Percentiles rank a stretch among this genome's conserved stretches.
phyloP scores from a whole-genome alignment of 306 rosid species.

The Heteromeles arbutifolia region DNA sequence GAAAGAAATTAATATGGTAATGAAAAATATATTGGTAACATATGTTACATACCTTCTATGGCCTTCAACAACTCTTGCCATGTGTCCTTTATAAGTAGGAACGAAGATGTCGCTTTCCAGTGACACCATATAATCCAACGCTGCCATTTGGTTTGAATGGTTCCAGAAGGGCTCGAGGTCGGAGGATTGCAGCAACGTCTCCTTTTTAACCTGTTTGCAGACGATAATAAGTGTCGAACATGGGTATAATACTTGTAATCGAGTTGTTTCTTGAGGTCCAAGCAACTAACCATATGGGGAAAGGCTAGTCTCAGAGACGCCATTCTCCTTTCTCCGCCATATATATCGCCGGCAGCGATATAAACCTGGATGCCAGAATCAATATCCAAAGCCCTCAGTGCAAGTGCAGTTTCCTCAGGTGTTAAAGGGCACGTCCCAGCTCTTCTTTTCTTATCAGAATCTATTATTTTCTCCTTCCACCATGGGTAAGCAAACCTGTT shows the following conservation, averaged over 20 bases:
- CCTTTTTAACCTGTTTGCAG: slow-evolving; percentile 63
- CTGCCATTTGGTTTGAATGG: slow-evolving; percentile 91
- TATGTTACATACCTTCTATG: slow-evolving; percentile 52
- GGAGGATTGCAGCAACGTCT: slow-evolving; percentile 54
- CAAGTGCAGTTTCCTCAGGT: slow-evolving; percentile 90
- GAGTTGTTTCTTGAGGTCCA: neutral
- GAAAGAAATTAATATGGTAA: neutral
- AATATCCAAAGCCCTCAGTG: slow-evolving; percentile 62
- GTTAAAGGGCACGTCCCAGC: slow-evolving; percentile 76
- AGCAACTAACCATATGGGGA: slow-evolving; percentile 62
- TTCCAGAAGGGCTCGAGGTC: slow-evolving; percentile 61
- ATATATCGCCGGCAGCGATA: slow-evolving; percentile 89
- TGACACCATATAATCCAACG: slow-evolving; percentile 80
- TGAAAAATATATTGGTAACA: neutral
- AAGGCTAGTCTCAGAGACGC: slow-evolving; percentile 55
- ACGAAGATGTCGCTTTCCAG: slow-evolving; percentile 76
- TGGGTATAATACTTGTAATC: neutral
- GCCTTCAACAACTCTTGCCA: slow-evolving; percentile 91
- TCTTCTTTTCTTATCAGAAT: slow-evolving; percentile 59
- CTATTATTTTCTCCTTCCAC: slow-evolving; percentile 81
- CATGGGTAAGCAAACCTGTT: slow-evolving; percentile 76
- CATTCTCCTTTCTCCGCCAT: slow-evolving; percentile 72
- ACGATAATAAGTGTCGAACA: slow-evolving; percentile 1
- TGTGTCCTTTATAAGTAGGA: slow-evolving; percentile 81
- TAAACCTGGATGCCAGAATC: slow-evolving; percentile 70